Base-by-base conservation (phyloP, 305 asterid species). In the Fraxinus velutina region DNA sequence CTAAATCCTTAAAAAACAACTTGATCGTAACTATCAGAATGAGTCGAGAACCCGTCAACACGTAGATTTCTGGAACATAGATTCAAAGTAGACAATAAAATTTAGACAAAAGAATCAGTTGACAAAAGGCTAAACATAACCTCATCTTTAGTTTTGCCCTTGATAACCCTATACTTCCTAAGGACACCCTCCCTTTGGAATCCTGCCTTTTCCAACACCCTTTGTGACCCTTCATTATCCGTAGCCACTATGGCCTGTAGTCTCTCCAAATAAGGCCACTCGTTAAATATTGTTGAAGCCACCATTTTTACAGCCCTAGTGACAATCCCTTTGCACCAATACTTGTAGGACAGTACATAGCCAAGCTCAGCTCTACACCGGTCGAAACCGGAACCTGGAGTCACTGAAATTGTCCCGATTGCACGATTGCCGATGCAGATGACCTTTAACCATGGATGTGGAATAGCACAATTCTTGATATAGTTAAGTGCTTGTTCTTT, bases 311-410 rank as follows among this genome's bases (percentile, higher is more conserved):
- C 91, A 1, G 90, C 92, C 60, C 50, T 79, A 6, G 93, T 89
- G 21, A 86, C 83, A 24, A 92, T 81, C 82, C 91, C 94, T 86
- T 85, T 89, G 4, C 92, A 89, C 93, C 93, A 90, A 34, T 83
- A 85, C 75, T 82, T 80, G 37, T 79, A 72, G 0, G 85, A 91
- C 21, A 92, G 76, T 19, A 84, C 90, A 78, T 90, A 92, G 0
- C 94, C 96, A 12, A 92, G 88, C 79, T 88, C 91, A 4, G 85
- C 93, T 83, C 88, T 85, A 75, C 88, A 81, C 27, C 78, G 62
- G 36, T 80, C 81, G 3, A 4, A 24, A 1, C 87, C 89, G 6
- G 88, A 64, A 39, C 71, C 27, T 12, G 91, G 97, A 1, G 87
- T 73, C 22, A 89, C 92, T 0, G 91, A 79, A 29, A 89, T 84